A percentile compares a stretch with the other conserved stretches of the same genome.
Evolutionary conservation across 23 red algal species (phyloP).

Genomic region (Gracilaria domingensis): DNA sequence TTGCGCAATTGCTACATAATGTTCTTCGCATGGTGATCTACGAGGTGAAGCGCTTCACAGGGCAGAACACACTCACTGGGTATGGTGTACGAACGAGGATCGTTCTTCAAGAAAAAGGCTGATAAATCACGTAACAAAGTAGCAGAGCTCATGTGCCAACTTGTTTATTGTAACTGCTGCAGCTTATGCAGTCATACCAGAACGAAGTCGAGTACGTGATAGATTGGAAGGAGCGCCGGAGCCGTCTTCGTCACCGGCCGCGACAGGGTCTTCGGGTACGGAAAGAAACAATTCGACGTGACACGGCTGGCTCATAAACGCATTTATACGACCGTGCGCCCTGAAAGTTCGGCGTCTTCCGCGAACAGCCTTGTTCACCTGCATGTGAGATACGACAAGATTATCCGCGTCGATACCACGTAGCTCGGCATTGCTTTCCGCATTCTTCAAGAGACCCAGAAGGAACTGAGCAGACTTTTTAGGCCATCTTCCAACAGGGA

Average conservation of each 20-base stretch:
- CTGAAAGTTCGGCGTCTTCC: slow-evolving; percentile 96
- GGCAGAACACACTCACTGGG: not conserved
- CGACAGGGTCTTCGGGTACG: slow-evolving; percentile 69
- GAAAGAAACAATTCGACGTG: slow-evolving; percentile 97
- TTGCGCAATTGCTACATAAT: too few relatives aligned
- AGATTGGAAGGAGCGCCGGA: slow-evolving; percentile 47
- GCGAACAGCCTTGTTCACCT: slow-evolving; percentile 96
- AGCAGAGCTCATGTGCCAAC: not conserved
- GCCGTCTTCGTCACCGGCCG: slow-evolving; percentile 65
- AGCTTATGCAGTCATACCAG: slow-evolving; percentile 67
- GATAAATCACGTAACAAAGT: not conserved
- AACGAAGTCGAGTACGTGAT: slow-evolving; percentile 55
- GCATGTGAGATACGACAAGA: slow-evolving; percentile 90
- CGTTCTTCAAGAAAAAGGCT: not conserved
- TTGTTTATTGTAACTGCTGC: not conserved
- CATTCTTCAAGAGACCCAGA: slow-evolving; percentile 94
- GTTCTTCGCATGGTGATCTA: too few relatives aligned
- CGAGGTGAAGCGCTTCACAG: not conserved
- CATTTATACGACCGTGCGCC: slow-evolving; percentile 95
- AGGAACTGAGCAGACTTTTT: slow-evolving; percentile 83
- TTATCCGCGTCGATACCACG: slow-evolving; percentile 93
- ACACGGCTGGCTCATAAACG: slow-evolving; percentile 98
- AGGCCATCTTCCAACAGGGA: slow-evolving; percentile 92
- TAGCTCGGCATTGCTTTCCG: slow-evolving; percentile 88
- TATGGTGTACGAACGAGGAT: not conserved